These are phyloP conservation scores for Saccharum officinarum DNA, from an alignment of 176 grass and related monocot species.

Conservation along the genomic window DNA sequence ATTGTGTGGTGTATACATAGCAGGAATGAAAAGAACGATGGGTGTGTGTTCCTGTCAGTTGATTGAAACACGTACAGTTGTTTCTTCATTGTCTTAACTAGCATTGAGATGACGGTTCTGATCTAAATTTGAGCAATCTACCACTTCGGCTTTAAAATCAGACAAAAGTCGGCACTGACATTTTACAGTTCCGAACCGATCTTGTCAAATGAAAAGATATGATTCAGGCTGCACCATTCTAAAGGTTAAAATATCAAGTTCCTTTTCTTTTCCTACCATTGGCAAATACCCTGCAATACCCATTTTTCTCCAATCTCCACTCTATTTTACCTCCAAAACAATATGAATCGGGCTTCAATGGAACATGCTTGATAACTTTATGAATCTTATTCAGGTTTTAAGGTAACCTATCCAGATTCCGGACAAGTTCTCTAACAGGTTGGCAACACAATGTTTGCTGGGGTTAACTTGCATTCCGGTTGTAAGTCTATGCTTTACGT, in stretches of 20 bases:
- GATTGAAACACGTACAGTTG: not conserved
- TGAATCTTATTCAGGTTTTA: not conserved
- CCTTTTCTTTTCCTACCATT: not conserved
- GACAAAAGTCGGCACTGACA: not conserved
- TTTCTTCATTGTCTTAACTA: not conserved
- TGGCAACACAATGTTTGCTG: not conserved
- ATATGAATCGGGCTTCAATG: not conserved
- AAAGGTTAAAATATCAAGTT: not conserved
- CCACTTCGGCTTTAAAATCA: not conserved
- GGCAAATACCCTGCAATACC: not conserved
- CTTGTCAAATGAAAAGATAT: not conserved
- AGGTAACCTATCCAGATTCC: not conserved
- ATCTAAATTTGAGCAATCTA: not conserved
- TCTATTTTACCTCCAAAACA: not conserved
- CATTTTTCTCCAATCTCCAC: not conserved
- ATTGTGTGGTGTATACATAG: slow-evolving; percentile 41
- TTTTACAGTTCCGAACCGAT: not conserved
- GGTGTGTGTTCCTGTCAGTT: not conserved
- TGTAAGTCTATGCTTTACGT: no score
- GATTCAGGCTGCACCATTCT: not conserved
- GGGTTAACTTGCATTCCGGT: not conserved
- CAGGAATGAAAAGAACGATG: slow-evolving; percentile 3
- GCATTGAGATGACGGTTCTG: not conserved
- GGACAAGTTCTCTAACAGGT: not conserved
- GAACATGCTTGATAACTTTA: not conserved